Evolutionary conservation across 2,329 filamentous ascomycete genomes (phyloP), one percentile per base, ranked within the genome.

Genomic region (Phoma sp.): DNA sequence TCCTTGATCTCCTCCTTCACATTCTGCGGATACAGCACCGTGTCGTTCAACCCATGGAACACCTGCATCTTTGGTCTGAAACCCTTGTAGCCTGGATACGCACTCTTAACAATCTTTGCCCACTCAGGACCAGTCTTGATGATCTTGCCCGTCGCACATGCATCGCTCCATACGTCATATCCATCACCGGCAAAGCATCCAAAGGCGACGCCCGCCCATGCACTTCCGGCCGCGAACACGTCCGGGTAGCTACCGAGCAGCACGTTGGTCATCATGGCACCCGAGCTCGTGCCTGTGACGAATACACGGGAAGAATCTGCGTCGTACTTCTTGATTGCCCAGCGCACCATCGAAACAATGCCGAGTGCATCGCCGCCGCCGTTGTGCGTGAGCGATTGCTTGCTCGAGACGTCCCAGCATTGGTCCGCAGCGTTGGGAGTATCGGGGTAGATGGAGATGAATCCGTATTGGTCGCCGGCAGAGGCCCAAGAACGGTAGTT

Each of bases 221-320:
- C 71, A 46, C 69, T 72, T 15, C 71, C 71, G 7, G 69, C 71
- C 2, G 71, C 69, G 36, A 74, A 74, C 1, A 74, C 61, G 38
- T 74, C 71, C 1, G 71, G 71, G 44, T 74, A 74, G 33, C 64
- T 67, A 1, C 71, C 71, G 3, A 73, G 40, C 2, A 74, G 61
- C 1, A 73, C 70, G 24, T 72, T 70, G 2, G 71, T 73, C 71
- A 74, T 73, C 71, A 74, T 74, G 0, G 71, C 71, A 5, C 71
- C 71, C 5, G 69, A 73, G 39, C 69, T 73, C 2, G 70, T 74
- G 8, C 71, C 71, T 0, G 66, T 68, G 4, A 73, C 71, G 35
- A 74, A 74, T 1, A 74, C 69, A 7, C 71, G 64, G 25, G 67
- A 60, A 27, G 61, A 59, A 39, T 74, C 70, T 4, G 57, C 70